Base-by-base conservation (phyloP, 1,284 basidiomycete genomes). In the Chalciporus sp. region DNA sequence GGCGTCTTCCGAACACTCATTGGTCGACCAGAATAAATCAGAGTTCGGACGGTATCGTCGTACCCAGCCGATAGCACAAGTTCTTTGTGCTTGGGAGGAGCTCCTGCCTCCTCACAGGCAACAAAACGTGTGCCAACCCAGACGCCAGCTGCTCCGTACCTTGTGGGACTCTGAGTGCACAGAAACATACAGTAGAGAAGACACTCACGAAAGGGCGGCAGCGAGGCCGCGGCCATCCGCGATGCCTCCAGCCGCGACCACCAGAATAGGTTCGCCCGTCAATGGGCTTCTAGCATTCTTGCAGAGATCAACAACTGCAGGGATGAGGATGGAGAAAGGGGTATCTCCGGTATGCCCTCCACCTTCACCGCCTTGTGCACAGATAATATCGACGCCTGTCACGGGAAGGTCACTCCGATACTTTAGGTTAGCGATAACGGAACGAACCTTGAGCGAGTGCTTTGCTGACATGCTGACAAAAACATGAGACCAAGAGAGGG, bases 101-200 rank as follows among this genome's bases (percentile, higher is more conserved):
- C 92, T 26, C 85, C 87, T 2, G 93, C 90, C 71, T 95, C 92
- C 40, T 77, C 81, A 59, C 84, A 85, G 8, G 92, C 93, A 44
- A 96, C 92, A 68, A 96, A 97, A 27, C 94, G 84, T 2, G 94
- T 95, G 35, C 94, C 94, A 51, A 94, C 90, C 92, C 93, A 94
- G 10, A 94, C 89, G 47, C 85, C 92, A 2, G 86, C 76, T 2
- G 92, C 92, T 49, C 92, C 92, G 56, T 87, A 86, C 39, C 82
- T 84, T 59, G 51, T 11, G 51, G 12, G 52, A 56, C 50, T 12
- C 12, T 33, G 54, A 42, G 42, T n/a, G 14, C 7, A 17, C 29
- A 31, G 11, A 43, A 29, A 35, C 1, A 17, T 17, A 19, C 28
- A 56, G 52, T 7, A 28, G 8, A 4, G 31, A 42, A 45, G 29